Evolutionary conservation across 768 basidiomycete species (phyloP).

Genomic region (Trametes coccinea): DNA sequence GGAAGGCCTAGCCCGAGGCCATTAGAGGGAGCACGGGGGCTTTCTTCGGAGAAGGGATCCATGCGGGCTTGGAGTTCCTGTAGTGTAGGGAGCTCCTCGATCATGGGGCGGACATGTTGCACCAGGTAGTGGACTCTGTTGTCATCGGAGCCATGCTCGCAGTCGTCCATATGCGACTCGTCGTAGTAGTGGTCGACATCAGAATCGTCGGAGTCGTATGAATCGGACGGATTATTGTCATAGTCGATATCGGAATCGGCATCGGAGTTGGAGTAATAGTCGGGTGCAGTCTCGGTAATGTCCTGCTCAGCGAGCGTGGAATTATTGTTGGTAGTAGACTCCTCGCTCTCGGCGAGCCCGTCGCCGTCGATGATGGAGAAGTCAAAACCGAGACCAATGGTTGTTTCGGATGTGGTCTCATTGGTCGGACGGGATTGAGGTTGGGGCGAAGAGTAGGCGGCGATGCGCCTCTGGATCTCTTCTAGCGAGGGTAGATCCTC

Average conservation of each 20-base stretch:
- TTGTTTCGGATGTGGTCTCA: neutral
- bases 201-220: neutral
- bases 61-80: constrained; percentile 3
- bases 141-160: constrained; percentile 1
- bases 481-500: neutral
- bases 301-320: neutral
- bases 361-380: neutral
- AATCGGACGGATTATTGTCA: neutral
- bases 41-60: neutral
- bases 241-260: neutral
- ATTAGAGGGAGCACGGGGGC: neutral
- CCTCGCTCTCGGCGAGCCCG: neutral
- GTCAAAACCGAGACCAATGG: neutral
- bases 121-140: neutral
- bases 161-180: neutral
- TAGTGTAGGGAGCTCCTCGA: constrained; percentile 2
- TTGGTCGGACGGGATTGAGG: neutral
- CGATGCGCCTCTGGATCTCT: neutral
- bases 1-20: neutral
- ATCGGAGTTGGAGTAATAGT: neutral
- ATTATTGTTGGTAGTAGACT: no score
- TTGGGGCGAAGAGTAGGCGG: neutral
- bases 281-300: neutral
- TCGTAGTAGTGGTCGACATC: neutral
- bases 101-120: neutral